Evolutionary conservation across 345 rosid species (phyloP), one percentile per base, ranked within the genome.

Genomic region (Rhodamnia rubescens): DNA sequence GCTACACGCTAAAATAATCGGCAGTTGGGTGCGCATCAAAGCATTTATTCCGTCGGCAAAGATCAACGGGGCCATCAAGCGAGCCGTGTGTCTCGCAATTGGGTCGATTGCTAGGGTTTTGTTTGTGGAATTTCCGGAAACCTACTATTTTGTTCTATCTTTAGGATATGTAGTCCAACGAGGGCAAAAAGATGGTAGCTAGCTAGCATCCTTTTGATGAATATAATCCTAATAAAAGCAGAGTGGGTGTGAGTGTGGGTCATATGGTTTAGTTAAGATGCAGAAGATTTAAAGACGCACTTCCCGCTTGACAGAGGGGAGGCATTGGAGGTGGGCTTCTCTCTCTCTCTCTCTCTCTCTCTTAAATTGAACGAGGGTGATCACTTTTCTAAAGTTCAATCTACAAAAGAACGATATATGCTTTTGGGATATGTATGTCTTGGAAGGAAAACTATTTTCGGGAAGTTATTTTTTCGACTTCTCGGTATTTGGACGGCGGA

Each of bases 401-500:
- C 69, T 12, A 5, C 36, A n/a, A n/a, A 59, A 59, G 36, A 59
- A 27, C 9, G 29, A 14, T 0, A 6, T 10, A 61, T 59, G 40
- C 32, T n/a, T 32, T 58, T 1, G 51, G 51, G 51, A 10, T 9
- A 9, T 49, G 51, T 10, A 49, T 49, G 51, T 9, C 2, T 47
- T 49, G 12, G 53, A 52, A 52, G 53, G 18, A 52, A 3, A 27
- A 59, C 13, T 13, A 1, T n/a, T 59, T 27, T 59, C 7, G 7
- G 2, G 13, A 5, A 58, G 13, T 59, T 27, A 15, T 14, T 14
- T 61, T 61, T 61, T 8, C 21, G 0, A 15, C 16, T 61, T 61
- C 1, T 2, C 2, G 5, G 36, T 61, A 3, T 0, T 29, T 27
- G 32, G 15, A 61, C 4, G 15, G 7, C 5, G 0, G 18, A 61